Evolutionary conservation across 345 rosid genomes (phyloP).

Genomic region (Bruguiera gymnorhiza): DNA sequence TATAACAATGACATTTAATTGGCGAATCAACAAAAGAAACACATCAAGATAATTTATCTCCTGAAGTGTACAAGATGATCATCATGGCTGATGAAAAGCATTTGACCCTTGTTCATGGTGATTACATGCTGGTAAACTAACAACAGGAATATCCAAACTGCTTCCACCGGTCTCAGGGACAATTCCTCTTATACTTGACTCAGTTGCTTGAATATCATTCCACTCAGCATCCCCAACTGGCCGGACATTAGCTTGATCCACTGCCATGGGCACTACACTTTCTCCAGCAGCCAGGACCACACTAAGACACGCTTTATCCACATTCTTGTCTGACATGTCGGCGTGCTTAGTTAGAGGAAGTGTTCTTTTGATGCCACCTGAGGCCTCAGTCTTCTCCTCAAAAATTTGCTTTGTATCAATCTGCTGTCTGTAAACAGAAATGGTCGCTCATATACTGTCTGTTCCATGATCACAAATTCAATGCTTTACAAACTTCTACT

Average conservation of each 20-base stretch:
- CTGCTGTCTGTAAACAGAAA: conserved; percentile 57
- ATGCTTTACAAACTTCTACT: not conserved
- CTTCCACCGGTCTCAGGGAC: conserved; percentile 55
- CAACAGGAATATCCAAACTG: conserved; percentile 79
- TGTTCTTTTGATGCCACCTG: conserved; percentile 35
- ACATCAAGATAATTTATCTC: not conserved
- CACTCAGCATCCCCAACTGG: conserved; percentile 63
- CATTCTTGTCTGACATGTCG: conserved; percentile 64
- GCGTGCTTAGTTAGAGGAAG: conserved; percentile 63
- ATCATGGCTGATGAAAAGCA: conserved; percentile 61
- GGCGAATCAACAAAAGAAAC: not conserved
- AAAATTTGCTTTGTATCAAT: conserved; percentile 72
- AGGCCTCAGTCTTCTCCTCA: conserved; percentile 65
- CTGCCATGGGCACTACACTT: conserved; percentile 58
- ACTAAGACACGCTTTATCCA: conserved; percentile 85
- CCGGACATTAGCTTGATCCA: conserved; percentile 50
- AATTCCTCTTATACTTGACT: conserved; percentile 66
- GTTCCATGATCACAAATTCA: not conserved
- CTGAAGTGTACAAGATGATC: not conserved
- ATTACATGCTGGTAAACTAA: conserved; percentile 39
- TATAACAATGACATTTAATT: conserved; percentile 1
- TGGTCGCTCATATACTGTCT: not conserved
- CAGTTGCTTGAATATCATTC: conserved; percentile 93
- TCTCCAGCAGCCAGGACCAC: conserved; percentile 47
- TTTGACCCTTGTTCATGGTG: conserved; percentile 42